phyloP scores from a whole-genome alignment of 495 filamentous ascomycete species.

The Annulohypoxylon moriforme region DNA sequence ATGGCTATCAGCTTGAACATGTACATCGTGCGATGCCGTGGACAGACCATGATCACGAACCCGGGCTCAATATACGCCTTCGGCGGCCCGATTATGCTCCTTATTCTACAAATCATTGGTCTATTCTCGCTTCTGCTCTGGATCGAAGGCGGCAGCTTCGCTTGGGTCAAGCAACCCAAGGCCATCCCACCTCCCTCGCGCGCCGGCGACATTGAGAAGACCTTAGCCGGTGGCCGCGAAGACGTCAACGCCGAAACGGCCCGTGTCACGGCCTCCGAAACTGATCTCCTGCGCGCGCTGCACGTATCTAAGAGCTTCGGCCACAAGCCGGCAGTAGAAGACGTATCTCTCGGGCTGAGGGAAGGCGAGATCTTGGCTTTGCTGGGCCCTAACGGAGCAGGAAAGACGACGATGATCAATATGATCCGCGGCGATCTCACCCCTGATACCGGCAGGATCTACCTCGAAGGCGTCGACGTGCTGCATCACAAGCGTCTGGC shows the following conservation, averaged over 20 bases:
- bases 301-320: slow-evolving; percentile 75
- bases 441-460: slow-evolving; percentile 69
- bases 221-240: slow-evolving; percentile 17
- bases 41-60: slow-evolving; percentile 41
- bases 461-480: slow-evolving; percentile 72
- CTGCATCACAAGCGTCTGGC: slow-evolving; percentile 35
- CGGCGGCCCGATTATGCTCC: slow-evolving; percentile 81
- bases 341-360: slow-evolving; percentile 75
- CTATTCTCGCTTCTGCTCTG: slow-evolving; percentile 76
- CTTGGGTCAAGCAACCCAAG: slow-evolving; percentile 49
- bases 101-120: slow-evolving; percentile 73
- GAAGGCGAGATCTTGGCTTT: slow-evolving; percentile 76
- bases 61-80: slow-evolving; percentile 61
- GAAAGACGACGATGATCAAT: slow-evolving; percentile 79
- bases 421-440: slow-evolving; percentile 77
- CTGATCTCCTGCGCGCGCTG: slow-evolving; percentile 72
- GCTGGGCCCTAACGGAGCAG: slow-evolving; percentile 79
- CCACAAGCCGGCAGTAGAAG: slow-evolving; percentile 69
- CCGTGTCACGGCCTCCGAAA: slow-evolving; percentile 61
- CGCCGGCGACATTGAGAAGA: slow-evolving; percentile 36
- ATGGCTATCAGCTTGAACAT: slow-evolving; percentile 41
- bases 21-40: slow-evolving; percentile 43
- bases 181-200: slow-evolving; percentile 5
- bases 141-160: slow-evolving; percentile 68
- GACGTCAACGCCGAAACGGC: slow-evolving; percentile 48